These are phyloP conservation scores for Talaromyces atroroseus DNA, from an alignment of 2,329 filamentous ascomycete genomes.

Conservation along the genomic window DNA sequence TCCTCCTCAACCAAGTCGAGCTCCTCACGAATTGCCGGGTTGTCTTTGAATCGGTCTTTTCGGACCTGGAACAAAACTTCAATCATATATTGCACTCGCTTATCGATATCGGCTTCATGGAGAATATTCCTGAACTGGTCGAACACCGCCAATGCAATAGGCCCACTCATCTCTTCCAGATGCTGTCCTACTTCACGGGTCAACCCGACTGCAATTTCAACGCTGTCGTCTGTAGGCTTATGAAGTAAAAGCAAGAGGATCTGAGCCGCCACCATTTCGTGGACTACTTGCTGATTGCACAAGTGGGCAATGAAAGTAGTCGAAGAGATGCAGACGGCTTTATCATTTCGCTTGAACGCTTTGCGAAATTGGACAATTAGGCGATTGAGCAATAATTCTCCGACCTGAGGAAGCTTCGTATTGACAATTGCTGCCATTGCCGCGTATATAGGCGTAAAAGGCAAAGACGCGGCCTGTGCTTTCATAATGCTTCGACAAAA, in stretches of 20 bases:
- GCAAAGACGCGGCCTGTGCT: slow-evolving; percentile 89
- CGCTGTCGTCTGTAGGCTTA: slow-evolving; percentile 94
- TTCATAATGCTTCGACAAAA: slow-evolving; percentile 98
- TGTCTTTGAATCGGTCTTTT: slow-evolving; percentile 95
- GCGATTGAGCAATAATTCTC: slow-evolving; percentile 79
- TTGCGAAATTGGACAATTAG: slow-evolving; percentile 91
- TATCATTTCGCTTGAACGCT: slow-evolving; percentile 93
- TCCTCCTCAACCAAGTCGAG: slow-evolving; percentile 95
- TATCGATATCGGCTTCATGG: slow-evolving; percentile 95
- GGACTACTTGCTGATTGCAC: slow-evolving; percentile 91
- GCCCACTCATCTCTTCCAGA: slow-evolving; percentile 87
- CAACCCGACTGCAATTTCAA: slow-evolving; percentile 92
- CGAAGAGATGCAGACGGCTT: slow-evolving; percentile 86
- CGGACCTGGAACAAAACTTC: slow-evolving; percentile 95
- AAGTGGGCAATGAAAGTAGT: slow-evolving; percentile 94
- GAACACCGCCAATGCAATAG: slow-evolving; percentile 84
- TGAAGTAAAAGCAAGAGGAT: slow-evolving; percentile 86
- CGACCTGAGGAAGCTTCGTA: slow-evolving; percentile 91
- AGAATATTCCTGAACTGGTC: slow-evolving; percentile 94
- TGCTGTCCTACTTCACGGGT: slow-evolving; percentile 91
- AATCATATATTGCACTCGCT: slow-evolving; percentile 98
- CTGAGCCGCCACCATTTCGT: slow-evolving; percentile 89
- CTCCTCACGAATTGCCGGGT: slow-evolving; percentile 84
- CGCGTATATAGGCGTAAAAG: slow-evolving; percentile 94
- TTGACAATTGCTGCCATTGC: slow-evolving; percentile 96